Base-by-base conservation (phyloP, 106 monocot species). In the Alisma plantagoaquatica region DNA sequence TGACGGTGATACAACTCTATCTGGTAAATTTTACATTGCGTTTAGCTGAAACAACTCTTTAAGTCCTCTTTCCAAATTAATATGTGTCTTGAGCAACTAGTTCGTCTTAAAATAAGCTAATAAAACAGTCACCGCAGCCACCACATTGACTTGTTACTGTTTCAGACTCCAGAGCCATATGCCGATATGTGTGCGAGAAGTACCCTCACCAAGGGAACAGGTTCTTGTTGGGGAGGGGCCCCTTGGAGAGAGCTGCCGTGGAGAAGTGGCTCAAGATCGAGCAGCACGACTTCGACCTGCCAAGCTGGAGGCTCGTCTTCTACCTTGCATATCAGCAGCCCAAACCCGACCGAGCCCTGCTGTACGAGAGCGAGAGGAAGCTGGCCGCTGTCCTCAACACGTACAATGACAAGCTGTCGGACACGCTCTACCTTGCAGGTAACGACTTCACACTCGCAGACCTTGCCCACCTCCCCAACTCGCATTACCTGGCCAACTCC, bases 191-290 rank as follows among this genome's bases (percentile, higher is more conserved):
- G 1, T 45, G 60, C 2, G 78, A 87, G 35, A 82, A 64, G 41
- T 76, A 75, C 12, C 28, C 51, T 8, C 70, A 61, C 0, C 51
- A 54, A 15, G 87, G 87, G 12, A 75, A 75, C 72, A 59, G 35
- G 35, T 60, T 55, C 43, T 59, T 86, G 22, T 51, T 87, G 16
- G 87, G 87, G 3, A 66, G 47, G 57, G 87, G 70, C 45, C n/a
- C 62, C 10, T 59, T 78, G 28, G 87, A 75, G 50, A 63, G 75
- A 21, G 75, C 72, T 4, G 66, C 72, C 16, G 70, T 87, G 3
- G 82, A 87, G 31, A 72, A 82, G 46, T 87, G 87, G 87, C 53
- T 87, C 7, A 69, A 78, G 63, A 55, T 67, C 22, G 87, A 87
- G 70, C 65, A 82, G 52, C 56, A 73, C 15, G 72, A 41, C 46